A percentile compares a stretch with the other conserved stretches of the same genome.
phyloP scores from a whole-genome alignment of 1,284 basidiomycete genomes.

The Malassezia equina region DNA sequence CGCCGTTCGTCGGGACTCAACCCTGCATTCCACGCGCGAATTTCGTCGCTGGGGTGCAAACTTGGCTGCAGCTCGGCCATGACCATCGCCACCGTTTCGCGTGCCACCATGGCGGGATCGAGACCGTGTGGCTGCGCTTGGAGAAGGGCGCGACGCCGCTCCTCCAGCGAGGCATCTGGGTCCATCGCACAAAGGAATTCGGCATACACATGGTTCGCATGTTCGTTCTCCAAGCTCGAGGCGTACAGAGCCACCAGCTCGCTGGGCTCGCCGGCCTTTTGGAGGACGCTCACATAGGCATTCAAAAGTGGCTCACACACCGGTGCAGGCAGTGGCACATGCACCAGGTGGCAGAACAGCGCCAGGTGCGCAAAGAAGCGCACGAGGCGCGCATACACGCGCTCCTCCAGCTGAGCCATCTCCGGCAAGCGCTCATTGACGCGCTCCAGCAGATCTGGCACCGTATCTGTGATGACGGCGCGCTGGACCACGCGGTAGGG shows the following conservation, averaged over 20 bases:
- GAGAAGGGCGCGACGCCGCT: conserved; percentile 63
- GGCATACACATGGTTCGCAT: conserved; percentile 83
- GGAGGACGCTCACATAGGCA: conserved; percentile 76
- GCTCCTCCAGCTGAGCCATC: conserved; percentile 27
- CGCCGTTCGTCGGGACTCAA: conserved; percentile 44
- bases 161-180: conserved; percentile 59
- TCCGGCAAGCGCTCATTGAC: conserved; percentile 32
- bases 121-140: conserved; percentile 73
- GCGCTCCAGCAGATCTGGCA: conserved; percentile 50
- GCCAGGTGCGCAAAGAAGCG: conserved; percentile 95
- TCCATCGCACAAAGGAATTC: conserved; percentile 67
- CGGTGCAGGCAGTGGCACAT: conserved; percentile 52
- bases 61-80: conserved; percentile 54
- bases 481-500: conserved; percentile 78
- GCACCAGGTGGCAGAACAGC: conserved; percentile 74
- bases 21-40: conserved; percentile 9
- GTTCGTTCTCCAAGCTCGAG: conserved; percentile 70
- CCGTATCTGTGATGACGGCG: conserved; percentile 69
- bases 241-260: conserved; percentile 83
- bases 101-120: conserved; percentile 69
- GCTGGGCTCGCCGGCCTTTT: conserved; percentile 60
- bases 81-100: conserved; percentile 63
- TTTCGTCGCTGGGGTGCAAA: not conserved
- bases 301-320: conserved; percentile 70
- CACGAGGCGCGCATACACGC: conserved; percentile 49